Percentiles rank a stretch among this genome's conserved stretches.
Conservation (phyloP, 108 stramenopile genomes). For the Cyclotella distinguenda region DNA sequence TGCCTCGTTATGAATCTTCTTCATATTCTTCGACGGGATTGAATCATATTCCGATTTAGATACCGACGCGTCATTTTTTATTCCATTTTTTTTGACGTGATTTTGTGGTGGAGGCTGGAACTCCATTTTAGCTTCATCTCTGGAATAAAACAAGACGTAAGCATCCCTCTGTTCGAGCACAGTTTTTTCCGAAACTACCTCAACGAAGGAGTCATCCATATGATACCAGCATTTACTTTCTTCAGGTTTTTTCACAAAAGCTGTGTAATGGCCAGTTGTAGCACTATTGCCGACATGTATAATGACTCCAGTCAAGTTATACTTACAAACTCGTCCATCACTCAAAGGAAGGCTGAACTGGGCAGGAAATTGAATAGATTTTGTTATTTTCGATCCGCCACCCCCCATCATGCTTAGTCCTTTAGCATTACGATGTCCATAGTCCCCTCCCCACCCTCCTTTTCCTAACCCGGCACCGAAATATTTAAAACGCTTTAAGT, state of each 20-base stretch:
- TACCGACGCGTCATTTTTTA: conserved; percentile 30
- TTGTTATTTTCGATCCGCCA: conserved; percentile 68
- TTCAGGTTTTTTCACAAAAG: conserved; percentile 64
- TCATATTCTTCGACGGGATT: not conserved
- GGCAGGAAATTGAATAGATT: conserved; percentile 74
- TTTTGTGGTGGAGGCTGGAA: conserved; percentile 61
- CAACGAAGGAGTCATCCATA: conserved; percentile 80
- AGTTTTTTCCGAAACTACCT: conserved; percentile 68
- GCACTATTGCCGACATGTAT: conserved; percentile 81
- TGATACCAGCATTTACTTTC: conserved; percentile 60
- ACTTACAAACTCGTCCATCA: conserved; percentile 70
- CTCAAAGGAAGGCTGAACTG: conserved; percentile 70
- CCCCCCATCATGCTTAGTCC: conserved; percentile 45
- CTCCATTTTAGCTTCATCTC: conserved; percentile 77
- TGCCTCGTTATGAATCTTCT: not conserved
- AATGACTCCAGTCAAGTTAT: conserved; percentile 69
- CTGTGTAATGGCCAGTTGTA: conserved; percentile 82
- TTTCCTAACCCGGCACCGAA: conserved; percentile 38
- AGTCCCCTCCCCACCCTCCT: conserved; percentile 30
- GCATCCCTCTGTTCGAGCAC: conserved; percentile 72
- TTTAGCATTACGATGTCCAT: conserved; percentile 31
- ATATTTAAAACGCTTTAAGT: conserved; percentile 94
- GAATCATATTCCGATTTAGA: not conserved
- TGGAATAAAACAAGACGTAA: conserved; percentile 78
- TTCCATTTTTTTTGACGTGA: conserved; percentile 51